Base-by-base conservation (phyloP, 805 yeast genomes). In the Wickerhamiella spandovensis region DNA sequence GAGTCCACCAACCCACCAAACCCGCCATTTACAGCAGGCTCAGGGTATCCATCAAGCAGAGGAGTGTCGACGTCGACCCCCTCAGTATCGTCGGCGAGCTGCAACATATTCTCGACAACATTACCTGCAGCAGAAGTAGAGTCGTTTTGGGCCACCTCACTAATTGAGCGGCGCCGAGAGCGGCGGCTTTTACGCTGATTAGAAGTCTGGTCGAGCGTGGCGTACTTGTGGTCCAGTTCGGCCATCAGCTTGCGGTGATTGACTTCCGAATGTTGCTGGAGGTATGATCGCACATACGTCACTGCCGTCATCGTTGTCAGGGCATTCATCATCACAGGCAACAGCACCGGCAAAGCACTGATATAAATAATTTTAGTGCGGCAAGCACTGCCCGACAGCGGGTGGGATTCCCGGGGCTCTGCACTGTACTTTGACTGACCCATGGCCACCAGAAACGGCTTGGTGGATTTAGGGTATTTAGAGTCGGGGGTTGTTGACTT, bases 361-460 rank as follows among this genome's bases (percentile, higher is more conserved):
- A 55, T 10, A 4, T 48, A 2, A 17, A 56, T 43, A 10, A 49
- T 50, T 17, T 47, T 44, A 18, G 35, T 37, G 13, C 47, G 22
- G 20, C 43, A 41, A 37, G 50, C 51, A 3, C 21, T n/a, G 2
- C 43, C 17, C 7, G 42, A 47, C 4, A 25, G 46, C 45, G 43
- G 30, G 39, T 45, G 22, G 18, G n/a, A 35, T 35, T 37, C 18
- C 21, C 32, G 25, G 35, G 38, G 43, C 18, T 24, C 46, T 2
- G 47, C 43, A 17, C 41, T 17, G 49, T 48, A 54, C 18, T 44
- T 42, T 2, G 65, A 57, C 23, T 49, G 43, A 9, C 25, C 43
- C 59, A 61, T 53, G 44, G 63, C 58, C 18, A 64, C 54, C 23
- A 63, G 9, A 22, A 44, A 43, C 21, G 57, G 54, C 6, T 35